Evolutionary conservation across 495 filamentous ascomycete genomes (phyloP), one percentile per base, ranked within the genome.

Genomic region (Delitschia confertaspora): DNA sequence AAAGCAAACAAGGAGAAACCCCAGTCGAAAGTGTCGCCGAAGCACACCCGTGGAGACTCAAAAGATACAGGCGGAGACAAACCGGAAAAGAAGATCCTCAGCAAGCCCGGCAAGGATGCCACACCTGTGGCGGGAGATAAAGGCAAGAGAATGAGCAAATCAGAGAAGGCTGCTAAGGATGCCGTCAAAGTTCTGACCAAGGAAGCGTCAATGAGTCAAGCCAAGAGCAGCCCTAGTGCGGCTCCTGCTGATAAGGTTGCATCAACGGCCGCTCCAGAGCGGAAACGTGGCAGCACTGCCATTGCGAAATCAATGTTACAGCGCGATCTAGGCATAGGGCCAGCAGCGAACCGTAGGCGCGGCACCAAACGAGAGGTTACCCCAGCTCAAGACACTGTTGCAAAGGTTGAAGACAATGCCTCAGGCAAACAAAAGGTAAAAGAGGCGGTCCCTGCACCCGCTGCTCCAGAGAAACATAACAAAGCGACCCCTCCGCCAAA

Each of bases 291-390:
- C 6, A 84, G 76, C 49, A 80, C 76, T 25, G 74, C 79, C 21
- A 80, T 74, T 18, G 88, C 86, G 4, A 85, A 86, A 13, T 79
- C 80, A 33, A 94, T 96, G 45, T 63, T 96, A 17, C 87, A 95
- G 54, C 79, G 88, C 11, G 91, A 96, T 61, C 69, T 95, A 13
- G 91, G 89, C 13, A 71, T 96, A n/a, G 76, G 76, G 26, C 53
- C 53, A 23, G 53, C 48, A 20, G 38, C 75, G 4, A 73, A 75
- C 39, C 60, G 64, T 33, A 56, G 53, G 32, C 61, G 69, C 31
- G 68, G 72, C 29, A 65, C 70, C 49, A 63, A 64, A 41, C 66
- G 69, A 21, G 53, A 57, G 21, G 32, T 42, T 19, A 49, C 42
- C 13, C 30, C 53, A n/a, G 40, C 47, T 25, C 38, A 38, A 13